Conservation (phyloP, 2,329 filamentous ascomycete genomes). For the Zymoseptoria crescenta region DNA sequence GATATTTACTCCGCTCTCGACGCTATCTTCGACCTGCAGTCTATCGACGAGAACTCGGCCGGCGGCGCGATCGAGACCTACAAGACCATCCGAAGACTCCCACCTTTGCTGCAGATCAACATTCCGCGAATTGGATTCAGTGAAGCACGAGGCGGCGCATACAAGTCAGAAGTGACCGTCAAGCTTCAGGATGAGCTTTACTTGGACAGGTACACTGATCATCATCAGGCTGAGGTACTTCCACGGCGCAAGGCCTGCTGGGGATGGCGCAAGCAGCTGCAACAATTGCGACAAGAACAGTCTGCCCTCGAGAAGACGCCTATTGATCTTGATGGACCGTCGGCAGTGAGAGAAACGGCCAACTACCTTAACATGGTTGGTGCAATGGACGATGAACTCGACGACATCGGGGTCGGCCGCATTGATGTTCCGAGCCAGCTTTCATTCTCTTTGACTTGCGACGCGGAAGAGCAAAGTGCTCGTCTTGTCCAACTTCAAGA, state of each 20-base stretch:
- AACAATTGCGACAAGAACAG: conserved; percentile 24
- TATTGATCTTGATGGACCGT: conserved; percentile 21
- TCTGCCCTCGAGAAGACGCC: conserved; percentile 18
- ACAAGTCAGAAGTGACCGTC: conserved; percentile 71
- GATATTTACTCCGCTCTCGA: conserved; percentile 81
- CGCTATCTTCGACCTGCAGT: conserved; percentile 73
- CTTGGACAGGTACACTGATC: conserved; percentile 79
- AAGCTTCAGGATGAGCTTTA: conserved; percentile 74
- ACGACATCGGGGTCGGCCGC: conserved; percentile 21
- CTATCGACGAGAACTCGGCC: conserved; percentile 53
- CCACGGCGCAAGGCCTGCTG: conserved; percentile 61
- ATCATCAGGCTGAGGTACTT: conserved; percentile 53
- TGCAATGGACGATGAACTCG: conserved; percentile 32
- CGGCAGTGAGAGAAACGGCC: conserved; percentile 26
- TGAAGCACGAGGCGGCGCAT: conserved; percentile 45
- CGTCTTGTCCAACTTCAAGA: conserved; percentile 37
- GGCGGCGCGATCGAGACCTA: conserved; percentile 52
- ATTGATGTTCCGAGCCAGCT: conserved; percentile 38
- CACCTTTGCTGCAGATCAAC: conserved; percentile 80
- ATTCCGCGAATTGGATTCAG: conserved; percentile 77
- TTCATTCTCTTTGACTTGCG: conserved; percentile 36
- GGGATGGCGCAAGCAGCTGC: conserved; percentile 60
- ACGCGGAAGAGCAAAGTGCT: conserved; percentile 37
- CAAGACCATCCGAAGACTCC: conserved; percentile 55
- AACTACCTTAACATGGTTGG: conserved; percentile 39